Evolutionary conservation across 1,284 basidiomycete genomes (phyloP), one percentile per base, ranked within the genome.

Genomic region (Puccinia horiana): DNA sequence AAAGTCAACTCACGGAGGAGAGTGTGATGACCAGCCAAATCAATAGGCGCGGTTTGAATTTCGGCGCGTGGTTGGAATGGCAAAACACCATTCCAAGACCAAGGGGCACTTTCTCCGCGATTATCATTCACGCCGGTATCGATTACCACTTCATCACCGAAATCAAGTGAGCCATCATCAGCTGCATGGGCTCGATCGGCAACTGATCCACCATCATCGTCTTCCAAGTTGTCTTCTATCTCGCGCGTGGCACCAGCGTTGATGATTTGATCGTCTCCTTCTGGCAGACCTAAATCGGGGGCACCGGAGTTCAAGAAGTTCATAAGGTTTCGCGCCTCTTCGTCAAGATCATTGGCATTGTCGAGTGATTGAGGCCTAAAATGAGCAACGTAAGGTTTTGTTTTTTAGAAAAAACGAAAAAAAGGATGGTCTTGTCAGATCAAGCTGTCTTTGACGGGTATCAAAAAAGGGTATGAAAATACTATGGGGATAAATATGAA

Each of bases 61-160:
- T 82, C 80, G 23, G 61, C 58, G 26, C 73, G 70, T 20, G 70
- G 79, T 54, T 81, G 79, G 44, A 81, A 81, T 8, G 79, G 79
- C 44, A 81, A 54, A 42, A 81, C 79, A 35, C 79, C 79, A 75
- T 81, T 81, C 79, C 79, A 81, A 49, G 79, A 81, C 79, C 79
- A 81, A 47, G 79, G 79, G 29, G 72, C 61, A 32, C 70, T 42
- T n/a, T 81, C 79, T 9, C 37, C 61, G 23, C 52, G 69, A 75
- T 70, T 72, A 18, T 81, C 79, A 54, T 58, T 58, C 1, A 81
- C n/a, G 23, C 26, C 47, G 32, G 54, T 32, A 26, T 61, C 78
- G 32, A 74, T 58, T 29, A 81, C 72, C 29, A 74, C 79, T 20
- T 75, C 79, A n/a, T 81, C 79, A 44, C 72, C 79, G 35, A 81